A percentile compares a stretch with the other conserved stretches of the same genome.
These are phyloP conservation scores for Exophiala dermatitidis DNA, from an alignment of 2,329 filamentous ascomycete genomes.

Conservation along the genomic window DNA sequence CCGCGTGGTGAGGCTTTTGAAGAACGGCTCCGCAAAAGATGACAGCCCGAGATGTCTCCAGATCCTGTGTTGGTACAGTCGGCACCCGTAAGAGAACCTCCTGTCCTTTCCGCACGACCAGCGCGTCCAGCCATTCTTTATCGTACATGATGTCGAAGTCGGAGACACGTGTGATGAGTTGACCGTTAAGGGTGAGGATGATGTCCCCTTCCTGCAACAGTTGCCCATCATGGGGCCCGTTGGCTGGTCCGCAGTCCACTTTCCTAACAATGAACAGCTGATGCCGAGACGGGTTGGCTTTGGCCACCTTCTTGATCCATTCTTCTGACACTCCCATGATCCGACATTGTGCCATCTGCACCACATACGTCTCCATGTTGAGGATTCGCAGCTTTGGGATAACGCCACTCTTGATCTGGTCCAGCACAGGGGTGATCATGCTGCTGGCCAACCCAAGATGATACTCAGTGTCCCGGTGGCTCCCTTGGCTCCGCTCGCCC, in stretches of 20 bases:
- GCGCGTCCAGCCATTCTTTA: slow-evolving; percentile 70
- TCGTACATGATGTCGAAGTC: slow-evolving; percentile 97
- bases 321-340: slow-evolving; percentile 96
- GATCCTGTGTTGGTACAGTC: slow-evolving; percentile 78
- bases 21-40: slow-evolving; percentile 93
- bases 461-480: slow-evolving; percentile 88
- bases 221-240: slow-evolving; percentile 34
- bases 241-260: slow-evolving; percentile 56
- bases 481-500: slow-evolving; percentile 72
- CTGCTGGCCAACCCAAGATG: slow-evolving; percentile 87
- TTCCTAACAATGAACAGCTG: slow-evolving; percentile 99
- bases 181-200: slow-evolving; percentile 80
- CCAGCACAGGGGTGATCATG: slow-evolving; percentile 78
- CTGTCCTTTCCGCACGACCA: slow-evolving; percentile 77
- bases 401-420: slow-evolving; percentile 71
- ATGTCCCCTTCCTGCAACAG: slow-evolving; percentile 84
- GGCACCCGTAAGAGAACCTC: slow-evolving; percentile 70
- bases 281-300: slow-evolving; percentile 83
- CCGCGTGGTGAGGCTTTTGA: slow-evolving; percentile 89
- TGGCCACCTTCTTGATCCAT: slow-evolving; percentile 86
- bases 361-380: slow-evolving; percentile 87
- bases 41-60: slow-evolving; percentile 87
- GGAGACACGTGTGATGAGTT: slow-evolving; percentile 84
- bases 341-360: slow-evolving; percentile 93
- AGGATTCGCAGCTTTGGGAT: slow-evolving; percentile 80